Conservation (phyloP, 495 filamentous ascomycete species). For the Penicillium ucsense region DNA sequence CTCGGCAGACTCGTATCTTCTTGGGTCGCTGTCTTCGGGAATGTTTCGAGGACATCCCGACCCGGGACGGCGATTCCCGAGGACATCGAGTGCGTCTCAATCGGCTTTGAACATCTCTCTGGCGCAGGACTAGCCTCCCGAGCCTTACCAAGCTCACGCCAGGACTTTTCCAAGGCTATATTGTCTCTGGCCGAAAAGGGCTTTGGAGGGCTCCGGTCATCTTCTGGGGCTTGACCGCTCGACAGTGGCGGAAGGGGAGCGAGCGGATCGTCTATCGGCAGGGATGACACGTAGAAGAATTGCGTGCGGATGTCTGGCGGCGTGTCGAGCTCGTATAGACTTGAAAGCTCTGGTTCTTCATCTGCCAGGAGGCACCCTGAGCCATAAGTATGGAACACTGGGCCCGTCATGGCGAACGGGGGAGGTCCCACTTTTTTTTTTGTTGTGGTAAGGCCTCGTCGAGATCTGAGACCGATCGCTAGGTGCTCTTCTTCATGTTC, state of each 20-base stretch:
- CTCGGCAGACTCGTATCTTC: slow-evolving; percentile 18
- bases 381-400: slow-evolving; percentile 43
- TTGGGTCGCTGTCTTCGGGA: slow-evolving; percentile 1
- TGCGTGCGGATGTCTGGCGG: slow-evolving; percentile 51
- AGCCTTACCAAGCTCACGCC: slow-evolving; percentile 46
- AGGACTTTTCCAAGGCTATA: slow-evolving; percentile 60
- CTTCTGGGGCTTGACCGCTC: slow-evolving; percentile 35
- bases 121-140: slow-evolving; percentile 24
- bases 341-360: slow-evolving; percentile 25
- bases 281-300: slow-evolving; percentile 70
- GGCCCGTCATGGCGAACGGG: slow-evolving; percentile 29
- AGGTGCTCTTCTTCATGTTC: slow-evolving; percentile 13
- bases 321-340: slow-evolving; percentile 20
- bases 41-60: slow-evolving; percentile 7
- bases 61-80: slow-evolving; percentile 36
- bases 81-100: slow-evolving; percentile 22
- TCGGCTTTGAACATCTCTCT: neutral
- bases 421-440: slow-evolving; percentile 12
- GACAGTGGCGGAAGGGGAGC: slow-evolving; percentile 54
- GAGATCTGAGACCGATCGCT: slow-evolving; percentile 12
- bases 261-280: slow-evolving; percentile 76
- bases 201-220: slow-evolving; percentile 50
- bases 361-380: slow-evolving; percentile 39
- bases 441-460: slow-evolving; percentile 1
- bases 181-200: slow-evolving; percentile 74